Conservation (phyloP, 2,329 filamentous ascomycete genomes). For the Diaporthe citri region DNA sequence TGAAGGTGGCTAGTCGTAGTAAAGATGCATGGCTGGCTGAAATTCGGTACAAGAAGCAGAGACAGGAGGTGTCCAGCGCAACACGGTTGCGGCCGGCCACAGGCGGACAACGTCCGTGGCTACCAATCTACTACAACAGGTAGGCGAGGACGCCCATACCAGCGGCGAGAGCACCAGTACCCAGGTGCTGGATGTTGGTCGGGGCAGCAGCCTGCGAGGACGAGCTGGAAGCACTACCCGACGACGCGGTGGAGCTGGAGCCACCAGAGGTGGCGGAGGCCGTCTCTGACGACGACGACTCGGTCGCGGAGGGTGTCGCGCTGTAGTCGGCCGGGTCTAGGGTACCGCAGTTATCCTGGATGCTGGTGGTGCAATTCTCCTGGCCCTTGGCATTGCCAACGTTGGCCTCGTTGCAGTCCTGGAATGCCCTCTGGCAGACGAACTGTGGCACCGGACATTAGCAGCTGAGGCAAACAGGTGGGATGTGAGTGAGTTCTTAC, state of each 20-base stretch:
- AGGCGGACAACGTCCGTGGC: conserved; percentile 9
- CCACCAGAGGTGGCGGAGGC: conserved; percentile 35
- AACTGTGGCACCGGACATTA: conserved; percentile 52
- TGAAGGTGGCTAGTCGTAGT: conserved; percentile 35
- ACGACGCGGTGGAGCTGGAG: conserved; percentile 36
- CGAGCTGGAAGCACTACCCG: conserved; percentile 42
- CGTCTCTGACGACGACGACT: conserved; percentile 35
- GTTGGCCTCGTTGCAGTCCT: conserved; percentile 60
- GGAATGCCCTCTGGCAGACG: conserved; percentile 64
- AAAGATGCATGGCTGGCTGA: conserved; percentile 37
- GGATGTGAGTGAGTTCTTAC: conserved; percentile 45
- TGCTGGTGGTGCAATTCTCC: conserved; percentile 61
- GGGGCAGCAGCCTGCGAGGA: conserved; percentile 45
- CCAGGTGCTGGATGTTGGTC: conserved; percentile 51
- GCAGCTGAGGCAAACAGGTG: conserved; percentile 26
- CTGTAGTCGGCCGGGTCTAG: conserved; percentile 51
- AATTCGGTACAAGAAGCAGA: conserved; percentile 42
- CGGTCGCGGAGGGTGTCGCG: conserved; percentile 44
- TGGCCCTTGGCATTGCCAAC: conserved; percentile 58
- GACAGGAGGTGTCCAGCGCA: conserved; percentile 34
- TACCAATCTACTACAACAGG: conserved; percentile 55
- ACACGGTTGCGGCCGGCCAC: conserved; percentile 20
- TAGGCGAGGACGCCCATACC: conserved; percentile 67
- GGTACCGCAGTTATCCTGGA: conserved; percentile 61
- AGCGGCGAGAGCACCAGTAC: conserved; percentile 62